Evolutionary conservation across 106 monocot genomes (phyloP), one percentile per base, ranked within the genome.

Genomic region (Agapanthus africanus): DNA sequence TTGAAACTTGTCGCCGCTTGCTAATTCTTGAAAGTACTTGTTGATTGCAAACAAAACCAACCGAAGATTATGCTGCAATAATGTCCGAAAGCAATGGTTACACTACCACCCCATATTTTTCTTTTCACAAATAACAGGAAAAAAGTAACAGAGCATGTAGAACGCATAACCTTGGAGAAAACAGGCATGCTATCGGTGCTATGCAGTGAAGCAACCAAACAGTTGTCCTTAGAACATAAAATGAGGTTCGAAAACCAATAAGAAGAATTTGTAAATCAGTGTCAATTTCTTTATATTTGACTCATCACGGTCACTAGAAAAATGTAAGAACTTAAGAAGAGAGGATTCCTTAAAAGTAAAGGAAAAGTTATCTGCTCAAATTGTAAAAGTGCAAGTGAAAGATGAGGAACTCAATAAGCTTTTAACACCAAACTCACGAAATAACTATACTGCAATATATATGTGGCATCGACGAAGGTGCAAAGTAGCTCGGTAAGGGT

Each of bases 11-110:
- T 79, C 78, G 31, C 79, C 76, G 39, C 31, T 88, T 46, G 83
- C 79, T 31, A 88, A 71, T 27, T 91, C 91, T 41, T 86, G 85
- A 57, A 78, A 95, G 60, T 95, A 82, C 75, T 95, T 95, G 65
- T 91, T 95, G 67, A 95, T 86, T 3, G 74, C 79, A 71, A 83
- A 95, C 51, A 88, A 70, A 32, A 95, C 82, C 37, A 95, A 63
- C 54, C 95, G 91, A 66, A 95, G 88, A 51, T 95, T 95, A 77
- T 95, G 95, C 95, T 95, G 95, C 77, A 77, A 59, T 54, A 23
- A 44, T 27, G 60, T 44, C n/a, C 54, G 38, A 50, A n/a, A n/a
- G n/a, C n/a, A n/a, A n/a, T n/a, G n/a, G n/a, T n/a, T n/a, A n/a
- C n/a, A n/a, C n/a, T n/a, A n/a, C n/a, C n/a, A n/a, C n/a, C n/a